phyloP scores from a whole-genome alignment of 2,329 filamentous ascomycete species.

The Xylariaceae sp. region DNA sequence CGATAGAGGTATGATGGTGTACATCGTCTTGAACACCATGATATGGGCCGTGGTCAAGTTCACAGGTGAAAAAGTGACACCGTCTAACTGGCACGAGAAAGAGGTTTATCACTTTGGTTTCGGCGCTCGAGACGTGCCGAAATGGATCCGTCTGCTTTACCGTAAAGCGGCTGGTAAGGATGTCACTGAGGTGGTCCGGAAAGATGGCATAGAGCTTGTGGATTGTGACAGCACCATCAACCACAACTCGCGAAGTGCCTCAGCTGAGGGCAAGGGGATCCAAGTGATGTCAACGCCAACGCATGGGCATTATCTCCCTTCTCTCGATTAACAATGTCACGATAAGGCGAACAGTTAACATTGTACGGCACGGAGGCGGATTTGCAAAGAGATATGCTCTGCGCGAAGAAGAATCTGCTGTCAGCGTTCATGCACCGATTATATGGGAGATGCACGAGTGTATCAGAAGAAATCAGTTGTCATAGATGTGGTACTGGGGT shows the following conservation, averaged over 20 bases:
- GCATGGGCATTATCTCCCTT: slow-evolving; percentile 21
- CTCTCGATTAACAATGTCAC: slow-evolving; percentile 22
- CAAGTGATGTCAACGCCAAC: slow-evolving; percentile 12
- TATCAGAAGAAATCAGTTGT: slow-evolving; percentile 5
- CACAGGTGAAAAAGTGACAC: slow-evolving; percentile 46
- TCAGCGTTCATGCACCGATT: slow-evolving; percentile 5
- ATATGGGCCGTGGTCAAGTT: slow-evolving; percentile 49
- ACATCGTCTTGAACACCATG: slow-evolving; percentile 52
- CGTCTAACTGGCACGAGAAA: slow-evolving; percentile 52
- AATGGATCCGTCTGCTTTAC: slow-evolving; percentile 49
- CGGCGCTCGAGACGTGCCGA: slow-evolving; percentile 54
- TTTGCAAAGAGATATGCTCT: slow-evolving; percentile 11
- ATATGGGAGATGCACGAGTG: slow-evolving; percentile 11
- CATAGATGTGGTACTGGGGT: slow-evolving; percentile 7
- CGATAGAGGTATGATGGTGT: slow-evolving; percentile 49
- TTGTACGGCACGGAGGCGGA: not conserved
- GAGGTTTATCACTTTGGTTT: slow-evolving; percentile 55
- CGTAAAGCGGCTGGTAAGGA: slow-evolving; percentile 19
- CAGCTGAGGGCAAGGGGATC: slow-evolving; percentile 26
- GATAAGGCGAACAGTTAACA: not conserved
- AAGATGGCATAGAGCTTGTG: slow-evolving; percentile 31
- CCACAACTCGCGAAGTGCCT: slow-evolving; percentile 27
- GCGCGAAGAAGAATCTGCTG: slow-evolving; percentile 1
- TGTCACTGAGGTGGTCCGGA: slow-evolving; percentile 17
- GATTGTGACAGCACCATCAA: slow-evolving; percentile 33